Evolutionary conservation across 2,329 filamentous ascomycete genomes (phyloP), one percentile per base, ranked within the genome.

Genomic region (Dendrostoma leiphaemia): DNA sequence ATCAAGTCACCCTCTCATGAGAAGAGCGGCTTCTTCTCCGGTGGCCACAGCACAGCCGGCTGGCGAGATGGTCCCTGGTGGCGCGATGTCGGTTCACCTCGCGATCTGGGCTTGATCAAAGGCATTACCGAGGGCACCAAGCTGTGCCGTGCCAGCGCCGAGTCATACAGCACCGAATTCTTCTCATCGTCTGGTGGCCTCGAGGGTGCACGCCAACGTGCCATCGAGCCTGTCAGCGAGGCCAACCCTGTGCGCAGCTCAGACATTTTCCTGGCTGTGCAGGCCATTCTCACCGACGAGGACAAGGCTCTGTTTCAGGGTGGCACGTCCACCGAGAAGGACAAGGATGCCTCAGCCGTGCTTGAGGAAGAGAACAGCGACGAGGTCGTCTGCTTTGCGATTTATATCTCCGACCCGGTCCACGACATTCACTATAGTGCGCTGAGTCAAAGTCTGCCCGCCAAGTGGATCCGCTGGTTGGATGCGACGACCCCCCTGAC

Each of bases 1-100:
- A 85, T 84, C 28, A 80, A 81, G 38, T 84, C 84, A 77, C 55
- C 62, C 2, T 51, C 60, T 17, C 50, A 59, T 19, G 59, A 62
- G 9, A 60, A 61, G 48, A 40, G 53, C 26, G 79, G 79, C 35
- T 81, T 67, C 54, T 68, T 80, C 63, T 73, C 73, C 37, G 71
- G 80, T 24, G 69, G 75, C 24, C 82, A 85, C 48, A 76, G 75
- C 17, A 74, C 77, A 26, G 79, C 81, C 34, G 88, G 89, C 58
- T 99, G 94, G 92, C 88, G 85, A 45, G 93, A 97, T 64, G 94
- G 94, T 0, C 94, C 94, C 3, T 99, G 94, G 94, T 99, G 94
- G 93, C 84, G 92, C 61, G 85, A 85, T 69, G 78, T 74, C 46
- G 83, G 80, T 67, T 74, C 80, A 21, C 81, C 86, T 53, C 86